phyloP scores from a whole-genome alignment of 345 rosid species.

The Brassica nigra region DNA sequence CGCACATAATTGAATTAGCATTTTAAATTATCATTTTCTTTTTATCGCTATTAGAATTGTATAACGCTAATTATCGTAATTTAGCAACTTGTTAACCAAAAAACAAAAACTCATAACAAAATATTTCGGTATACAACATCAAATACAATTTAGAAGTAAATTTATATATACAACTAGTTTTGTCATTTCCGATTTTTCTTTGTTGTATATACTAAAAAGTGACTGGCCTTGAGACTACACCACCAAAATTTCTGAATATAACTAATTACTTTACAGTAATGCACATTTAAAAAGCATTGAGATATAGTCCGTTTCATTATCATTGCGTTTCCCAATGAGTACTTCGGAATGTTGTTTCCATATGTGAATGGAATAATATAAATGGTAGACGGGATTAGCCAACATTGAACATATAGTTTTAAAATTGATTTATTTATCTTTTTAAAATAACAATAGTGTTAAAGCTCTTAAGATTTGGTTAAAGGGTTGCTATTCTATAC shows the following conservation, averaged over 20 bases:
- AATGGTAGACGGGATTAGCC: slow-evolving; percentile 23
- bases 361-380: slow-evolving; percentile 37
- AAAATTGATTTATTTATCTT: neutral
- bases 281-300: neutral
- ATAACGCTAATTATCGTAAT: neutral
- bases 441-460: neutral
- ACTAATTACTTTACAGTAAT: neutral
- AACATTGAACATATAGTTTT: slow-evolving; percentile 4
- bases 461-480: slow-evolving; percentile 2
- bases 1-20: neutral
- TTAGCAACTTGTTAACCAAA: neutral
- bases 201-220: neutral
- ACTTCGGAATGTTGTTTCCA: slow-evolving; percentile 17
- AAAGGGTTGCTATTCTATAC: slow-evolving; percentile 17
- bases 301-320: neutral
- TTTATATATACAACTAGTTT: neutral
- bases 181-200: neutral
- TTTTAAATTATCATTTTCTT: neutral
- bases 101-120: neutral
- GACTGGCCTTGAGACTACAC: slow-evolving; percentile 17
- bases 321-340: neutral
- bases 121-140: neutral
- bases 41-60: neutral
- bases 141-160: neutral
- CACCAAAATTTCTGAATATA: neutral